Conservation (phyloP, 2,329 filamentous ascomycete species). For the Fusarium graminum region DNA sequence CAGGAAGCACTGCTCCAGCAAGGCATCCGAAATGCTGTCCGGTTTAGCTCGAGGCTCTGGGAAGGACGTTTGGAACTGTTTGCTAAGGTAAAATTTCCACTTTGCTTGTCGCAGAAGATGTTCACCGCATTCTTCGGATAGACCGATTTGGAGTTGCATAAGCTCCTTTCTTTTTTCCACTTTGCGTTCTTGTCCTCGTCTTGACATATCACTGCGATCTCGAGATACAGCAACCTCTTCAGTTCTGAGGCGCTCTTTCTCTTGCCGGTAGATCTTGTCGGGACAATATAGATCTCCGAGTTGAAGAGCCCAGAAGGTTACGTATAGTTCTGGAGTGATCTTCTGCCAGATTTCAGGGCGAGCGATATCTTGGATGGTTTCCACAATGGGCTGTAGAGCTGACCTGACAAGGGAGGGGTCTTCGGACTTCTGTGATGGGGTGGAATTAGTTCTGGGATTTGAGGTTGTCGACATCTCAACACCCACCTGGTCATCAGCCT, state of each 20-base stretch:
- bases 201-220: constrained; percentile 79
- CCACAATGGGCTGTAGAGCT: constrained; percentile 77
- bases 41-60: constrained; percentile 71
- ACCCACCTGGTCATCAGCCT: constrained; percentile 53
- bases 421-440: constrained; percentile 52
- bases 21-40: constrained; percentile 76
- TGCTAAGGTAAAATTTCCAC: constrained; percentile 76
- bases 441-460: constrained; percentile 45
- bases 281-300: constrained; percentile 85
- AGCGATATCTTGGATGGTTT: constrained; percentile 72
- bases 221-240: constrained; percentile 75
- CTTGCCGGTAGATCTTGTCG: constrained; percentile 80
- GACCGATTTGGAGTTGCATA: constrained; percentile 74
- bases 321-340: constrained; percentile 84
- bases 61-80: constrained; percentile 86
- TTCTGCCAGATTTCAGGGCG: constrained; percentile 74
- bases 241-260: constrained; percentile 76
- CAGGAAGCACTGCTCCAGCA: constrained; percentile 93
- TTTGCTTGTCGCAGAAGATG: constrained; percentile 76
- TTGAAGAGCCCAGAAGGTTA: constrained; percentile 92
- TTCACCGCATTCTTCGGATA: constrained; percentile 79
- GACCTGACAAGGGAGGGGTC: constrained; percentile 52
- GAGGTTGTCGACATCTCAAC: constrained; percentile 18
- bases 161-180: constrained; percentile 75
- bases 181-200: constrained; percentile 74